Evolutionary conservation across 1,284 basidiomycete species (phyloP).

Genomic region (Leccinum holopus): DNA sequence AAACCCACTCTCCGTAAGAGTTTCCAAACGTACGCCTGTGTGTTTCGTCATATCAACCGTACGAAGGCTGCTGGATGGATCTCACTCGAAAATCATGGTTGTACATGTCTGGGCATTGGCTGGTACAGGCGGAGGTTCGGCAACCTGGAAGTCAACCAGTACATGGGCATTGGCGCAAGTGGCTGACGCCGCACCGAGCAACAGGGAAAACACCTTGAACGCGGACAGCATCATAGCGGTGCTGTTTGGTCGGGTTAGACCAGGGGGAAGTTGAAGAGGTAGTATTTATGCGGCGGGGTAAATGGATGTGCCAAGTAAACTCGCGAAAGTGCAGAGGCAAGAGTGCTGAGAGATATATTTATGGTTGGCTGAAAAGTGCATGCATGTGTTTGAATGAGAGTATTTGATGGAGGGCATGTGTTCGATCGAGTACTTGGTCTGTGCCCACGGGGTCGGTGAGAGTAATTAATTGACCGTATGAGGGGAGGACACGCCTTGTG

Average conservation of each 20-base stretch:
- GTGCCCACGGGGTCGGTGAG: neutral
- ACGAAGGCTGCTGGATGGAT: neutral
- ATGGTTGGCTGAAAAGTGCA: neutral
- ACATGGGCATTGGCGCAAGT: conserved; percentile 38
- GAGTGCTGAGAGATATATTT: neutral
- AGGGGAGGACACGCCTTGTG: neutral
- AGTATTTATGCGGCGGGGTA: no score
- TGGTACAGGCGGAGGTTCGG: conserved; percentile 66
- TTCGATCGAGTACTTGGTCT: neutral
- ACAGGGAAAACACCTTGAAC: conserved; percentile 11
- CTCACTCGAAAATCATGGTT: conserved; percentile 62
- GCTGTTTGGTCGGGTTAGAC: neutral
- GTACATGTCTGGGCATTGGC: conserved; percentile 59
- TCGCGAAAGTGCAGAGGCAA: neutral
- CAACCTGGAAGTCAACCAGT: conserved; percentile 70
- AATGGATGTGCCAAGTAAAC: neutral
- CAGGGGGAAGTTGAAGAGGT: neutral
- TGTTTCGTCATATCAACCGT: conserved; percentile 2
- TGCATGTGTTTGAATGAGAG: neutral
- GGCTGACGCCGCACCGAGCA: conserved; percentile 13
- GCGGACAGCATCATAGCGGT: conserved; percentile 15
- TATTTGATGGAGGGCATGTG: neutral
- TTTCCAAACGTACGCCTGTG: conserved; percentile 67
- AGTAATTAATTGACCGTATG: neutral
- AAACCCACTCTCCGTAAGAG: conserved; percentile 63